Evolutionary conservation across 345 rosid genomes (phyloP).

Genomic region (Corymbia maculata): DNA sequence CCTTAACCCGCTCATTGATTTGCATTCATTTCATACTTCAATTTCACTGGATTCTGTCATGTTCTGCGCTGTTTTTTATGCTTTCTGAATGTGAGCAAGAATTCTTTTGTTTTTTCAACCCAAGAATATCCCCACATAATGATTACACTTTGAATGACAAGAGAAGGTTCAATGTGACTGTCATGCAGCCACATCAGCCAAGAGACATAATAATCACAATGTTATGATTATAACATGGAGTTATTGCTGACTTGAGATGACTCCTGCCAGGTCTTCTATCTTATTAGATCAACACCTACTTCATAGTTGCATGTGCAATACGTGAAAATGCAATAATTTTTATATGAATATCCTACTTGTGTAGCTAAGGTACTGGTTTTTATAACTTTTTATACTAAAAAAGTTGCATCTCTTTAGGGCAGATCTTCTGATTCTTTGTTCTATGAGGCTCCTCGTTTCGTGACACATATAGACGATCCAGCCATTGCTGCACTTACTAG

Average conservation of each 20-base stretch:
- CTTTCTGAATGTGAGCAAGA: background rate
- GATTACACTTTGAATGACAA: background rate
- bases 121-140: background rate
- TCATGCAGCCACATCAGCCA: background rate
- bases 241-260: background rate
- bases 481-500: conserved; percentile 84
- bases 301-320: background rate
- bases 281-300: background rate
- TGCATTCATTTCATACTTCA: background rate
- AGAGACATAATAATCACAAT: background rate
- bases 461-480: conserved; percentile 86
- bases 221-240: background rate
- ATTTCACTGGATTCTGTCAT: background rate
- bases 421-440: conserved; percentile 73
- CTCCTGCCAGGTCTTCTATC: background rate
- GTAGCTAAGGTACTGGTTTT: background rate
- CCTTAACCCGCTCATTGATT: background rate
- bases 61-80: background rate
- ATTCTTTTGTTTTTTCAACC: background rate
- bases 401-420: background rate
- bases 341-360: background rate
- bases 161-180: background rate
- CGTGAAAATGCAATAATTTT: background rate
- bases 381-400: background rate
- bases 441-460: conserved; percentile 81